phyloP scores from a whole-genome alignment of 352 stramenopile genomes.

The Phytophthora pisi region DNA sequence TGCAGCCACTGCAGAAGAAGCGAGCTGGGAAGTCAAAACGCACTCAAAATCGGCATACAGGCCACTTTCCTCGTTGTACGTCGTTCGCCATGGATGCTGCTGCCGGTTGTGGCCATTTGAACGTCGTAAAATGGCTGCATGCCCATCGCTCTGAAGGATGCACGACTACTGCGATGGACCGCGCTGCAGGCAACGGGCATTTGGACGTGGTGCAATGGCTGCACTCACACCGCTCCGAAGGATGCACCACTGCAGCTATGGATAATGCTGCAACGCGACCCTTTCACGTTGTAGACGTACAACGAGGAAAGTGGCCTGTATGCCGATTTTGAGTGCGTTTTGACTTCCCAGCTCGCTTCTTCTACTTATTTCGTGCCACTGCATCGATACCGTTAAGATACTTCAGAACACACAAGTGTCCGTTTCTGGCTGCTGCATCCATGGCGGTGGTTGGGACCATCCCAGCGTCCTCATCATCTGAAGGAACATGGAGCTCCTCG shows the following conservation, averaged over 20 bases:
- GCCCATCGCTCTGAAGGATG: conserved; percentile 12
- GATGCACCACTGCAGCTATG: conserved; percentile 5
- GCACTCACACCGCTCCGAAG: conserved; percentile 11
- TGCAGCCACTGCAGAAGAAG: conserved; percentile 2
- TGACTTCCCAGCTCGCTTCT: background rate
- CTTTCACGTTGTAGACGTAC: conserved; percentile 6
- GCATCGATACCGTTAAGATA: conserved; percentile 11
- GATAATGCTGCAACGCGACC: conserved; percentile 1
- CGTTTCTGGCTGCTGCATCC: conserved; percentile 16
- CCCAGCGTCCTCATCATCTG: conserved; percentile 1
- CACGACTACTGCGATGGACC: conserved; percentile 12
- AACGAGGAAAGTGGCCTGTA: background rate
- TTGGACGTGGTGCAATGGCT: conserved; percentile 23
- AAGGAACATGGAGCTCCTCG: background rate
- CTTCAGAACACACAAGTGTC: conserved; percentile 7
- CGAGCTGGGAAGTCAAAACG: background rate
- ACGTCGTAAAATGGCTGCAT: conserved; percentile 25
- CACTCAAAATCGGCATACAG: background rate
- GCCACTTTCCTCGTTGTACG: conserved; percentile 6
- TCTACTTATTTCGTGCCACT: conserved; percentile 1
- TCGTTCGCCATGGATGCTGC: conserved; percentile 19
- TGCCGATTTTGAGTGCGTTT: background rate
- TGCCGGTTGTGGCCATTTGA: conserved; percentile 8
- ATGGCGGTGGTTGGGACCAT: conserved; percentile 12
- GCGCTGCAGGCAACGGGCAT: conserved; percentile 16